Percentiles rank a stretch among this genome's conserved stretches.
Conservation (phyloP, 805 yeast species). For the Myxozyma sirexii region DNA sequence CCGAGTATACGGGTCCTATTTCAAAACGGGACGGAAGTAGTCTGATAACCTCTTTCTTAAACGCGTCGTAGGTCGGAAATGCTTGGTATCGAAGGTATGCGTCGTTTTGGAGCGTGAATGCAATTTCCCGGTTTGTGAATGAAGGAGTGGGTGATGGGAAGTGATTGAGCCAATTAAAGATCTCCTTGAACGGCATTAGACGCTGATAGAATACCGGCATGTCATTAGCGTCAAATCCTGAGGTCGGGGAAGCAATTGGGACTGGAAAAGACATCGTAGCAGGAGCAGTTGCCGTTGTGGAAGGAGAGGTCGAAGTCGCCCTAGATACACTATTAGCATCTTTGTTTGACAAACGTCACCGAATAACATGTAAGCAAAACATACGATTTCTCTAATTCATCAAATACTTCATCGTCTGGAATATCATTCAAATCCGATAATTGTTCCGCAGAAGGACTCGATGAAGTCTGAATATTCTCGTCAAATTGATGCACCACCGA, state of each 20-base stretch:
- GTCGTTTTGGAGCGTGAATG: constrained; percentile 84
- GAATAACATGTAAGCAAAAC: neutral
- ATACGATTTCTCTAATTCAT: neutral
- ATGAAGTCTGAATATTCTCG: constrained; percentile 3
- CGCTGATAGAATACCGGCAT: constrained; percentile 72
- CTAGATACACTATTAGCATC: neutral
- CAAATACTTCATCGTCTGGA: constrained; percentile 1
- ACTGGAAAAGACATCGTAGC: neutral
- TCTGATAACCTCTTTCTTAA: constrained; percentile 71
- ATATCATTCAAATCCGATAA: neutral
- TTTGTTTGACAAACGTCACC: no score
- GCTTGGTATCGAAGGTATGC: constrained; percentile 91
- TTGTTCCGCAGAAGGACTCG: constrained; percentile 4
- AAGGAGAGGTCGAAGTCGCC: neutral
- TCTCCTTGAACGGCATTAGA: constrained; percentile 41
- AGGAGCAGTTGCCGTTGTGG: neutral
- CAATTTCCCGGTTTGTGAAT: constrained; percentile 89
- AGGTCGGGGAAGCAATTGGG: neutral
- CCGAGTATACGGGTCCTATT: constrained; percentile 87
- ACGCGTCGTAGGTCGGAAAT: constrained; percentile 64
- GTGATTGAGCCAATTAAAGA: constrained; percentile 91
- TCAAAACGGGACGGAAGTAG: constrained; percentile 90
- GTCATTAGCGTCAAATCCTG: neutral
- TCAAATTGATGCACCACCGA: constrained; percentile 16
- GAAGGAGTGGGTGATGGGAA: constrained; percentile 73